phyloP scores from a whole-genome alignment of 352 stramenopile species.

The Aphanomyces stellatus region DNA sequence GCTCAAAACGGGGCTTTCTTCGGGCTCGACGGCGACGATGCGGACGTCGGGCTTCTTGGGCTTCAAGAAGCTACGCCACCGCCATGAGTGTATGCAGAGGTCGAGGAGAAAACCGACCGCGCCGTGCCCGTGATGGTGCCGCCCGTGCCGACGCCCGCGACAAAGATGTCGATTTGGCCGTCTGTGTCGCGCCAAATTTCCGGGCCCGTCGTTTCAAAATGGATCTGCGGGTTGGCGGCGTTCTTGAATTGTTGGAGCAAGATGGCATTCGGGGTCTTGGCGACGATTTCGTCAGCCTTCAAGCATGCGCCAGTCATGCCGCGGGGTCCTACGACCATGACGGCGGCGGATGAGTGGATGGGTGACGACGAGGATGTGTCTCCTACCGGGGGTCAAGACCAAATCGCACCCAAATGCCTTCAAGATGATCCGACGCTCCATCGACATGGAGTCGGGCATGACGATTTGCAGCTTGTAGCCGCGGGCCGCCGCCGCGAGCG shows the following conservation, averaged over 20 bases:
- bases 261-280: slow-evolving; percentile 64
- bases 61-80: slow-evolving; percentile 40
- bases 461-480: slow-evolving; percentile 92
- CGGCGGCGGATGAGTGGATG: neutral
- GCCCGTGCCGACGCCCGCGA: slow-evolving; percentile 81
- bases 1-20: slow-evolving; percentile 77
- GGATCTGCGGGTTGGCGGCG: slow-evolving; percentile 92
- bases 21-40: slow-evolving; percentile 77
- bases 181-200: slow-evolving; percentile 87
- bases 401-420: slow-evolving; percentile 90
- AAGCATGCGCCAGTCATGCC: slow-evolving; percentile 73
- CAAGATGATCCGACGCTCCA: slow-evolving; percentile 93
- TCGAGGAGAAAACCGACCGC: too few species aligned
- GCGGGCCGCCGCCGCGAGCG: slow-evolving; percentile 83
- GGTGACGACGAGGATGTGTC: neutral
- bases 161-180: slow-evolving; percentile 79
- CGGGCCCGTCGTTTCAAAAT: slow-evolving; percentile 81
- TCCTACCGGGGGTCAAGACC: slow-evolving; percentile 85
- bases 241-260: slow-evolving; percentile 96
- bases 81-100: neutral
- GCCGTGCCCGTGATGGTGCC: slow-evolving; percentile 81
- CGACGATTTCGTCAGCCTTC: slow-evolving; percentile 69
- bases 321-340: slow-evolving; percentile 24
- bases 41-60: slow-evolving; percentile 73
- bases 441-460: slow-evolving; percentile 94